Evolutionary conservation across 306 rosid species (phyloP), one percentile per base, ranked within the genome.

Genomic region (Herpetospermum pedunculosum): DNA sequence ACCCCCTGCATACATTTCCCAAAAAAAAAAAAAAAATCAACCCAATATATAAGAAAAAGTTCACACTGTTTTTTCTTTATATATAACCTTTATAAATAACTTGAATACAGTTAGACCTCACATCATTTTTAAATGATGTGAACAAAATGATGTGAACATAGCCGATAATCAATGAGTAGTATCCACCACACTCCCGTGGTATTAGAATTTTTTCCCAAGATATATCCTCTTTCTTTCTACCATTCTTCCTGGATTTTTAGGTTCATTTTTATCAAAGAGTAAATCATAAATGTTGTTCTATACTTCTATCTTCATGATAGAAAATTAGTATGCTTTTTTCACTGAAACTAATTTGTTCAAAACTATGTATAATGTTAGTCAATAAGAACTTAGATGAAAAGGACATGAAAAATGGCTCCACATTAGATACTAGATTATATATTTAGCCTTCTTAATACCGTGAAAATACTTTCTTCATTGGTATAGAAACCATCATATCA

Each of bases 1-100:
- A 93, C 84, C 96, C 86, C 98, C 98, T 93, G 78, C 73, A 77
- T 74, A 5, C 64, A 58, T 28, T 57, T 57, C 4, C 32, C 19
- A n/a, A n/a, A 2, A 18, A 18, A 13, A 54, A 54, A 55, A 5
- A 2, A 57, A 57, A 57, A 57, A 28, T 13, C 4, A 57, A 29
- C 64, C 60, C 19, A 57, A 28, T 28, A 14, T 28, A 26, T 57
- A 28, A 14, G 32, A 12, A n/a, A n/a, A n/a, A n/a, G n/a, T n/a
- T n/a, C n/a, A n/a, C n/a, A n/a, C n/a, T n/a, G n/a, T n/a, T n/a
- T n/a, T n/a, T n/a, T n/a, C n/a, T n/a, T n/a, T n/a, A n/a, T n/a
- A n/a, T n/a, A n/a, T n/a, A n/a, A n/a, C n/a, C n/a, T n/a, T n/a
- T n/a, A n/a, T n/a, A n/a, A n/a, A n/a, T n/a, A n/a, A n/a, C n/a